Conservation (phyloP, 2,329 filamentous ascomycete genomes). For the Ascochyta fabae region DNA sequence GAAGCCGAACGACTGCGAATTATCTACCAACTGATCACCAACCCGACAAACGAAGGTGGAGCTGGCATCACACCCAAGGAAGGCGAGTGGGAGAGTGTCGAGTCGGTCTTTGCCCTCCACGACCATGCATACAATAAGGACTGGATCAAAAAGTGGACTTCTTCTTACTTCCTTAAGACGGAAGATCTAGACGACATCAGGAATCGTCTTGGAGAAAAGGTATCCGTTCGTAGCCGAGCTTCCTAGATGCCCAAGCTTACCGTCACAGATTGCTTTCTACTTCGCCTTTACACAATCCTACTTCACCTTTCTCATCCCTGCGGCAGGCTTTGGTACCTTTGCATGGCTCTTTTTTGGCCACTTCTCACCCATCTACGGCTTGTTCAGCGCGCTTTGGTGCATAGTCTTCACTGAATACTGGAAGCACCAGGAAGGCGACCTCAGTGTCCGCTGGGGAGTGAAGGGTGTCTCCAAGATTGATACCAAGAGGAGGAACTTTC, state of each 20-base stretch:
- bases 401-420: constrained; percentile 93
- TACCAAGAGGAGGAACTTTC: constrained; percentile 76
- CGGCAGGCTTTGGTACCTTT: constrained; percentile 76
- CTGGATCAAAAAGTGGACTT: constrained; percentile 61
- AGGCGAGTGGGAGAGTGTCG: constrained; percentile 58
- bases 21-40: constrained; percentile 76
- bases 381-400: constrained; percentile 81
- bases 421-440: constrained; percentile 90
- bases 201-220: constrained; percentile 58
- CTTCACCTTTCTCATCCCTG: constrained; percentile 83
- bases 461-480: constrained; percentile 84
- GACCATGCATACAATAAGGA: constrained; percentile 60
- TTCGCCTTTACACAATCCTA: constrained; percentile 94
- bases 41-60: constrained; percentile 55
- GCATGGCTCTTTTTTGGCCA: constrained; percentile 84
- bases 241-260: constrained; percentile 22
- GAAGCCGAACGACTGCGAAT: constrained; percentile 88
- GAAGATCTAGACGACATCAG: constrained; percentile 60
- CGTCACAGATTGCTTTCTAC: constrained; percentile 79
- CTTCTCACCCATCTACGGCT: constrained; percentile 81
- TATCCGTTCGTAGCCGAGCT: constrained; percentile 2
- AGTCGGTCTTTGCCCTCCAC: constrained; percentile 58
- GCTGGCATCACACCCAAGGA: constrained; percentile 60
- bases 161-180: constrained; percentile 53
- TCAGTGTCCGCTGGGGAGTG: constrained; percentile 88